These are phyloP conservation scores for Groenewaldozyma auringiensis DNA, from an alignment of 1,139 yeast species.

Conservation along the genomic window DNA sequence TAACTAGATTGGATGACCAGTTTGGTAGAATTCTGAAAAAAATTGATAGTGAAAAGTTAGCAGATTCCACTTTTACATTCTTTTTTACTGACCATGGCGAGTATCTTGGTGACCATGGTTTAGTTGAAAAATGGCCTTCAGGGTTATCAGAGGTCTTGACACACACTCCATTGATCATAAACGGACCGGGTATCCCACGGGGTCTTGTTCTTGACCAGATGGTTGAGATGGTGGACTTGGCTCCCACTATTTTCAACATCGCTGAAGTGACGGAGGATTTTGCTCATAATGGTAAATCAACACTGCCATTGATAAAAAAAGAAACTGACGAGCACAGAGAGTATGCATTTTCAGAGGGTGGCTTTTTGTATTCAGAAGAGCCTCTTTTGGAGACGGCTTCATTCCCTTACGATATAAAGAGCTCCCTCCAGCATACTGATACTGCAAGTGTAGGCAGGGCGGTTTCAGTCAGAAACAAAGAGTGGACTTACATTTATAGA, in stretches of 20 bases:
- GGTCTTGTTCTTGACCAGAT: neutral
- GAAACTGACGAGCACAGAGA: neutral
- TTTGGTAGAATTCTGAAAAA: neutral
- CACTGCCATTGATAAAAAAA: neutral
- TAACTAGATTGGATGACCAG: neutral
- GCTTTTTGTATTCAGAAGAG: neutral
- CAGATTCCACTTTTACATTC: neutral
- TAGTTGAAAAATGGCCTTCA: neutral
- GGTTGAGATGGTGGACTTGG: neutral
- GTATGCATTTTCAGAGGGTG: conserved; percentile 1
- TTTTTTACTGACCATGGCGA: conserved; percentile 2
- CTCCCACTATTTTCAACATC: neutral
- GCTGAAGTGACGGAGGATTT: neutral
- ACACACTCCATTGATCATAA: neutral
- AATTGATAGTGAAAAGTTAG: neutral
- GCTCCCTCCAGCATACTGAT: neutral
- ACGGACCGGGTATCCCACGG: neutral
- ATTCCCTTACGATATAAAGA: neutral
- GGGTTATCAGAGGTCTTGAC: neutral
- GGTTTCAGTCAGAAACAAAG: neutral
- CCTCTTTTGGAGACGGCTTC: neutral
- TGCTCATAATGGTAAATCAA: neutral
- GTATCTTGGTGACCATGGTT: conserved; percentile 1
- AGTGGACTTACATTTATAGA: neutral
- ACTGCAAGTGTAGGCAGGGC: neutral